Evolutionary conservation across 2,329 filamentous ascomycete species (phyloP).

Genomic region (Microdochium bolleyi): DNA sequence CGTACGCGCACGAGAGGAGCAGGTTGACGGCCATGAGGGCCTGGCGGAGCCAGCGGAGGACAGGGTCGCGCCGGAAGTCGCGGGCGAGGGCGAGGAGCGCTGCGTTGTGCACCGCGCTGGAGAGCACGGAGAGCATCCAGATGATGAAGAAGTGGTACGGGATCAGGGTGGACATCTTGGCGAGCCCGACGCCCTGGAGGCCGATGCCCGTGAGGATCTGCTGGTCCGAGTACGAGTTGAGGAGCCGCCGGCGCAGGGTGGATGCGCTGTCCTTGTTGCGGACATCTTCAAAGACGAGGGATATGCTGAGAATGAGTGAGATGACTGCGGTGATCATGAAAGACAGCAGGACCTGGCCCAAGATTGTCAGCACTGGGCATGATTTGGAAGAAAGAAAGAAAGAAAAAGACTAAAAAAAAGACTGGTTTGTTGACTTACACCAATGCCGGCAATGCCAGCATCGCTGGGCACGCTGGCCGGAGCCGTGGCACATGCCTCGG

Average conservation of each 20-base stretch:
- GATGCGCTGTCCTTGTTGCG: slow-evolving; percentile 27
- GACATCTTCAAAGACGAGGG: slow-evolving; percentile 48
- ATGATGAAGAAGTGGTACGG: slow-evolving; percentile 66
- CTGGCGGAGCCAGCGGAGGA: slow-evolving; percentile 58
- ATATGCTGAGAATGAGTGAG: slow-evolving; percentile 44
- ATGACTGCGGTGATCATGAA: slow-evolving; percentile 57
- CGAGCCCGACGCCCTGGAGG: slow-evolving; percentile 56
- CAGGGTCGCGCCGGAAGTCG: slow-evolving; percentile 60
- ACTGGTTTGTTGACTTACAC: slow-evolving; percentile 26
- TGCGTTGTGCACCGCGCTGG: slow-evolving; percentile 58
- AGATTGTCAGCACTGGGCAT: slow-evolving; percentile 1
- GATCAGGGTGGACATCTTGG: slow-evolving; percentile 48
- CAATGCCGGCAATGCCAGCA: slow-evolving; percentile 41
- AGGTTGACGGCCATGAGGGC: slow-evolving; percentile 60
- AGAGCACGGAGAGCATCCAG: slow-evolving; percentile 59
- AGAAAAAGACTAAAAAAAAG: neutral
- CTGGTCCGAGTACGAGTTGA: slow-evolving; percentile 59
- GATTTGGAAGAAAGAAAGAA: no score
- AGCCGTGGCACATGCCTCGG: slow-evolving; percentile 27
- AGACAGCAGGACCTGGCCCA: slow-evolving; percentile 47
- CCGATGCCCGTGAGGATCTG: slow-evolving; percentile 63
- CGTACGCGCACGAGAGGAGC: slow-evolving; percentile 45
- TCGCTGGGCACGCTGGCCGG: slow-evolving; percentile 31
- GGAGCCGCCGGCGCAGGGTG: slow-evolving; percentile 52
- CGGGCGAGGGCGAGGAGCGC: slow-evolving; percentile 57